These are phyloP conservation scores for Gaultheria prostrata DNA, from an alignment of 148 eudicot species.

Conservation along the genomic window DNA sequence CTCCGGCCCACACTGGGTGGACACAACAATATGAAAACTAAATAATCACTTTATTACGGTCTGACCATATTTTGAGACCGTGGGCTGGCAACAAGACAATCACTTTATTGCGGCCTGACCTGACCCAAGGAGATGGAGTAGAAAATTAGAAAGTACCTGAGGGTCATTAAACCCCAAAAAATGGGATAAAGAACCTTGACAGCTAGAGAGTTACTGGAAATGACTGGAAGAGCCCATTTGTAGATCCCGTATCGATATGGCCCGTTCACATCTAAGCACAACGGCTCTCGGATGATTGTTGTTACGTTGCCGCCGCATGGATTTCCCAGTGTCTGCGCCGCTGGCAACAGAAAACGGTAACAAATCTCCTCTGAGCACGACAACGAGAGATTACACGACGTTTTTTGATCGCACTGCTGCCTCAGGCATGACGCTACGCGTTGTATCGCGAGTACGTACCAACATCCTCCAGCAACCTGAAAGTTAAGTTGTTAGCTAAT, in stretches of 20 bases:
- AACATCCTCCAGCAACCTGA: conserved; percentile 89
- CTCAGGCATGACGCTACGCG: conserved; percentile 70
- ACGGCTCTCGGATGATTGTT: conserved; percentile 25
- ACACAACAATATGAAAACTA: no score
- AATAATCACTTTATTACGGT: background rate
- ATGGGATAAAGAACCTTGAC: conserved; percentile 87
- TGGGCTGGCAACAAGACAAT: no score
- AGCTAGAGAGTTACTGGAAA: conserved; percentile 60
- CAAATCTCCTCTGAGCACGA: conserved; percentile 68
- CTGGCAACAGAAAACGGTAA: conserved; percentile 43
- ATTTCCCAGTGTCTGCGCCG: conserved; percentile 23
- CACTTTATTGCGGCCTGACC: background rate
- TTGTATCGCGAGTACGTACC: conserved; percentile 92
- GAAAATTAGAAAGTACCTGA: conserved; percentile 46
- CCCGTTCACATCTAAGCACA: conserved; percentile 60
- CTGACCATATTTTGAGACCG: background rate
- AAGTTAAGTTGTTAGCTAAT: background rate
- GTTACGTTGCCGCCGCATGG: conserved; percentile 53
- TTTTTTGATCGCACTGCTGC: conserved; percentile 48
- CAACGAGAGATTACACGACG: conserved; percentile 44
- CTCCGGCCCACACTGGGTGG: no score
- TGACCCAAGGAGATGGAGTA: background rate
- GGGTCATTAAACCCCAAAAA: conserved; percentile 82
- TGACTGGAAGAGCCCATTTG: conserved; percentile 65
- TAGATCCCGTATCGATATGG: conserved; percentile 74